Conservation (phyloP, 2,329 filamentous ascomycete genomes). For the Mariannaea sp. region DNA sequence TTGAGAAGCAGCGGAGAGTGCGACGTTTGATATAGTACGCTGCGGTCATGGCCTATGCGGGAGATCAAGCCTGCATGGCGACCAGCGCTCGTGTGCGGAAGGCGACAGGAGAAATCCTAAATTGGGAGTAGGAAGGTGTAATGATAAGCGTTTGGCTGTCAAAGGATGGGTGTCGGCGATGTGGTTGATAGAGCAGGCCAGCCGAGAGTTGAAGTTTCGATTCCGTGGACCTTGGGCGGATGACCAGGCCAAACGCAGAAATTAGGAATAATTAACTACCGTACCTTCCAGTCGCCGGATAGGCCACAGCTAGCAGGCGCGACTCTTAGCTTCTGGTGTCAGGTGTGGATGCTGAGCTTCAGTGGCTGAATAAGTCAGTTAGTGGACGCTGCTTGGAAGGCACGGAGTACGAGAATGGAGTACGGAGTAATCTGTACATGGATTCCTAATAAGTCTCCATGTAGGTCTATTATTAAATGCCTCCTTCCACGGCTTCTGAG, state of each 20-base stretch:
- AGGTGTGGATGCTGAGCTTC: not conserved
- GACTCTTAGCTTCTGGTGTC: slow-evolving; percentile 5
- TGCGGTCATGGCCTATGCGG: slow-evolving; percentile 32
- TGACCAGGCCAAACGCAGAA: slow-evolving; percentile 36
- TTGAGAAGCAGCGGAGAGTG: slow-evolving; percentile 33
- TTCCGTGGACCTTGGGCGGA: slow-evolving; percentile 26
- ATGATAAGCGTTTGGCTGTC: not conserved
- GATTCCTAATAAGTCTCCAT: slow-evolving; percentile 12
- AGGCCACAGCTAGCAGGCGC: slow-evolving; percentile 17
- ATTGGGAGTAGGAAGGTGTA: slow-evolving; percentile 10
- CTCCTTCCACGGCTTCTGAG: not conserved
- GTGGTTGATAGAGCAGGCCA: slow-evolving; percentile 9
- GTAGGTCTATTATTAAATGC: not conserved
- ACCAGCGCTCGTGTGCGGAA: slow-evolving; percentile 21
- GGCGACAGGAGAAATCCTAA: slow-evolving; percentile 11
- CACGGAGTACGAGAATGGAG: not conserved
- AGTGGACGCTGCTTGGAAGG: not conserved
- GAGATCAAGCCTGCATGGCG: slow-evolving; percentile 35
- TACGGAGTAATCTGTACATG: not conserved
- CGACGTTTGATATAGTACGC: slow-evolving; percentile 37
- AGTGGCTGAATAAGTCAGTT: slow-evolving; percentile 3
- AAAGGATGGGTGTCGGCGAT: slow-evolving; percentile 5
- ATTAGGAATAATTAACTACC: slow-evolving; percentile 39
- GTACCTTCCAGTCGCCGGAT: slow-evolving; percentile 15
- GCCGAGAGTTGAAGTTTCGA: slow-evolving; percentile 15